phyloP scores from a whole-genome alignment of 2,329 filamentous ascomycete species.

The Metarhizium anisopliae region DNA sequence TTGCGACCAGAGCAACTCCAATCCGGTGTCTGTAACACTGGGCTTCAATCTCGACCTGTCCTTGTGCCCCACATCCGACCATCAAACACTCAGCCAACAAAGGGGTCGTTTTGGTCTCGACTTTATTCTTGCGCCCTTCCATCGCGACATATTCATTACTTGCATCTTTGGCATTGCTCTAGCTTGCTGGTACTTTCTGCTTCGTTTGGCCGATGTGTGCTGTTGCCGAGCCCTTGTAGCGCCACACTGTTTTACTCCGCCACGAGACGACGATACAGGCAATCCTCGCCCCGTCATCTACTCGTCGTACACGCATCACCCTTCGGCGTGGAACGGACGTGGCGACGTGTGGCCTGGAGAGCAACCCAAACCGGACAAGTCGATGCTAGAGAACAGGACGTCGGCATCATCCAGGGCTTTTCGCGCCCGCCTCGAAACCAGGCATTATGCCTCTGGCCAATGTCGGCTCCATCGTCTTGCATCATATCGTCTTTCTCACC shows the following conservation, averaged over 20 bases:
- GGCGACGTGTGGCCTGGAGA: no score
- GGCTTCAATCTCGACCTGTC: no score
- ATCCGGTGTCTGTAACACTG: no score
- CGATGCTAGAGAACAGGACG: neutral
- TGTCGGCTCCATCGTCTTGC: slow-evolving; percentile 40
- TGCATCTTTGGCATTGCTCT: neutral
- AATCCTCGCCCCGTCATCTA: no score
- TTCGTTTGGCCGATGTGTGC: neutral
- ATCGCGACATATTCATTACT: neutral
- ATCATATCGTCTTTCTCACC: slow-evolving; percentile 44
- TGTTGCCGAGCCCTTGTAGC: neutral
- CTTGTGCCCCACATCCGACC: neutral
- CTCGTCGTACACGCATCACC: no score
- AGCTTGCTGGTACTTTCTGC: no score
- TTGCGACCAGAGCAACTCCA: no score
- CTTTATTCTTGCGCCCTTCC: no score
- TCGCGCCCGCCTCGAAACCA: neutral
- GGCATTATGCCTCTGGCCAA: slow-evolving; percentile 41
- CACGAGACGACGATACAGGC: neutral
- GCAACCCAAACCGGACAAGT: neutral
- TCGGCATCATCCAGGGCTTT: neutral
- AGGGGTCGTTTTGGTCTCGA: no score
- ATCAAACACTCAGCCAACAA: neutral
- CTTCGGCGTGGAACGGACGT: no score
- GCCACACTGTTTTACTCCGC: neutral